These are phyloP conservation scores for Xylaria sp. DNA, from an alignment of 2,329 filamentous ascomycete genomes.

Conservation along the genomic window DNA sequence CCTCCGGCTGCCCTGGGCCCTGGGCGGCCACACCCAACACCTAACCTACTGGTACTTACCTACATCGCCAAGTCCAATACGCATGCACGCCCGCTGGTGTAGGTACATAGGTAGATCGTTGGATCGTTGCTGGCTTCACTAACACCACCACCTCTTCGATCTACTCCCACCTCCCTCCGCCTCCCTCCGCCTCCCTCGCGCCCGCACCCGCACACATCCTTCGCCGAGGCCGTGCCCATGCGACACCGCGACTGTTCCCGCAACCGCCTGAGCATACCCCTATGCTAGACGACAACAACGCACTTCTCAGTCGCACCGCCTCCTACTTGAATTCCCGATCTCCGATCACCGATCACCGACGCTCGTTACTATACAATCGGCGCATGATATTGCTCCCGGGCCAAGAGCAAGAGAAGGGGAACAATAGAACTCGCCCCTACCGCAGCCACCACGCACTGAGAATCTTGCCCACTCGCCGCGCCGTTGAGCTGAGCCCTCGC, in stretches of 20 bases:
- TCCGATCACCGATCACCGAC: constrained; percentile 13
- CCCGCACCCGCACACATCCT: constrained; percentile 8
- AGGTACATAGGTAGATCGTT: too few relatives aligned
- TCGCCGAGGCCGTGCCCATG: background rate
- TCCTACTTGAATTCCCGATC: too few relatives aligned
- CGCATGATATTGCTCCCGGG: background rate
- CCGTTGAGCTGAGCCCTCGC: background rate
- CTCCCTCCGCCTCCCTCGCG: background rate
- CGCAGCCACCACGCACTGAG: background rate
- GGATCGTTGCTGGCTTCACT: constrained; percentile 3
- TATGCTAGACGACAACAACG: background rate
- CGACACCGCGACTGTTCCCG: background rate
- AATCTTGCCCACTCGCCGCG: background rate
- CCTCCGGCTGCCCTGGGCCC: background rate
- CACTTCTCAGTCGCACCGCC: background rate
- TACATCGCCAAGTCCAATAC: constrained; percentile 15
- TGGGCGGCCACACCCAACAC: background rate
- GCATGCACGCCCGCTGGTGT: background rate
- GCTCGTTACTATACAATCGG: constrained; percentile 17
- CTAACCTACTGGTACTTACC: background rate
- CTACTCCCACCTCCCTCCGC: background rate
- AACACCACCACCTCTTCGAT: too few relatives aligned
- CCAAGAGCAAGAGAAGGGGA: constrained; percentile 8
- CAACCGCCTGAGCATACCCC: background rate
- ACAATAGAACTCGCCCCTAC: background rate